These are phyloP conservation scores for Candida fluviatilis DNA, from an alignment of 805 yeast genomes.

Conservation along the genomic window DNA sequence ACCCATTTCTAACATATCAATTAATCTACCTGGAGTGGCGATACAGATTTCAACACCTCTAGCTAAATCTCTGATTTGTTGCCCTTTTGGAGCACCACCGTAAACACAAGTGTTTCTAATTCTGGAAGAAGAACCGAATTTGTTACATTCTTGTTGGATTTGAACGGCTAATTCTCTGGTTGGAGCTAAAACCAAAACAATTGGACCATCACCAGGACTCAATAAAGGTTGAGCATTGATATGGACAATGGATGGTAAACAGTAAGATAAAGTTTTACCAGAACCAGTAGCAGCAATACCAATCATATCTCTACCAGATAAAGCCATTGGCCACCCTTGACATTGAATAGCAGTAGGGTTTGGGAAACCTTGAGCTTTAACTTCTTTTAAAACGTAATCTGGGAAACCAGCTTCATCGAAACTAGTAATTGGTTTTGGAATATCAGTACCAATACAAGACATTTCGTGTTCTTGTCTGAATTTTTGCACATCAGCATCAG, in stretches of 20 bases:
- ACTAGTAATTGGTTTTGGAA: constrained; percentile 88
- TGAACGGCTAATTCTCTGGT: constrained; percentile 99
- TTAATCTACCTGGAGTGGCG: constrained; percentile 98
- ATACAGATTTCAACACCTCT: constrained; percentile 95
- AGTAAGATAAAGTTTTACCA: constrained; percentile 96
- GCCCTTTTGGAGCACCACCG: constrained; percentile 99
- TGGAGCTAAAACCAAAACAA: constrained; percentile 93
- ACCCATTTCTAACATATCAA: constrained; percentile 93
- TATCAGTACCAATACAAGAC: constrained; percentile 77
- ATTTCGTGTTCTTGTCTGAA: constrained; percentile 85
- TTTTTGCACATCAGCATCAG: constrained; percentile 63
- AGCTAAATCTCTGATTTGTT: constrained; percentile 91
- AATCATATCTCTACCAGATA: constrained; percentile 97
- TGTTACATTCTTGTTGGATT: constrained; percentile 92
- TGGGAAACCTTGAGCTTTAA: constrained; percentile 87
- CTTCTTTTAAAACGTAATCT: constrained; percentile 83
- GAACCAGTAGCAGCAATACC: constrained; percentile 99
- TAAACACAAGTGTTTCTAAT: constrained; percentile 96
- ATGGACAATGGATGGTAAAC: constrained; percentile 95
- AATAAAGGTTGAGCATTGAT: constrained; percentile 96
- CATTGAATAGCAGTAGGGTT: constrained; percentile 96
- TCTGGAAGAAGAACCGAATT: constrained; percentile 87
- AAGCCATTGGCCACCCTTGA: constrained; percentile 99
- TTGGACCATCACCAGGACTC: constrained; percentile 94
- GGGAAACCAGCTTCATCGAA: constrained; percentile 99